Percentiles rank a stretch among this genome's conserved stretches.
phyloP scores from a whole-genome alignment of 176 grass and related monocot genomes.

The Triticum turgidum region DNA sequence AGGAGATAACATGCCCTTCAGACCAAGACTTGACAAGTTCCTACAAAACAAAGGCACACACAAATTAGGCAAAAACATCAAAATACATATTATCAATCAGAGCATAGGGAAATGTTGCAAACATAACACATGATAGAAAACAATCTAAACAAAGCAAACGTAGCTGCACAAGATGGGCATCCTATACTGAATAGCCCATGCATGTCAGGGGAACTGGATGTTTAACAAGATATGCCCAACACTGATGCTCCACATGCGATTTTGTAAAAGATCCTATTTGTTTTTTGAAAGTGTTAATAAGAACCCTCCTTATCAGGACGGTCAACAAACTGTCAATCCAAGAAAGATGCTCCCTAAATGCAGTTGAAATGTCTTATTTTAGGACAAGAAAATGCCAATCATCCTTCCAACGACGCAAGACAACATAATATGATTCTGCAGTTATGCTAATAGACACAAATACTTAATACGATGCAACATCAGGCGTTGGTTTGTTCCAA shows the following conservation, averaged over 20 bases:
- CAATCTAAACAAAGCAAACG: neutral
- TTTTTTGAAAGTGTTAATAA: no score
- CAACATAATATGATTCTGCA: no score
- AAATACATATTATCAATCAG: neutral
- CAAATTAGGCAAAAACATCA: neutral
- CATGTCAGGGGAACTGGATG: neutral
- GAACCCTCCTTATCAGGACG: no score
- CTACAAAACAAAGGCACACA: conserved; percentile 27
- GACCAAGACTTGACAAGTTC: conserved; percentile 62
- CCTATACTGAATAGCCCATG: neutral
- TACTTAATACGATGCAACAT: no score
- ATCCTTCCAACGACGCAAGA: no score
- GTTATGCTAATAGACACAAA: no score
- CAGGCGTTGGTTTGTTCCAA: no score
- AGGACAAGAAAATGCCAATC: no score
- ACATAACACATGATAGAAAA: neutral
- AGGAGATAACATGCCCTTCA: conserved; percentile 39
- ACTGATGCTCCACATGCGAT: neutral
- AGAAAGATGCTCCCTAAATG: no score
- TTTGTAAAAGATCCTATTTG: no score
- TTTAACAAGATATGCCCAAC: neutral
- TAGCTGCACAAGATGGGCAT: neutral
- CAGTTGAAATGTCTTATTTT: no score
- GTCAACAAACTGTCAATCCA: no score
- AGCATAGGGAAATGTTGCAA: neutral